Conservation (phyloP, 768 basidiomycete species). For the Myochromella boudieri region DNA sequence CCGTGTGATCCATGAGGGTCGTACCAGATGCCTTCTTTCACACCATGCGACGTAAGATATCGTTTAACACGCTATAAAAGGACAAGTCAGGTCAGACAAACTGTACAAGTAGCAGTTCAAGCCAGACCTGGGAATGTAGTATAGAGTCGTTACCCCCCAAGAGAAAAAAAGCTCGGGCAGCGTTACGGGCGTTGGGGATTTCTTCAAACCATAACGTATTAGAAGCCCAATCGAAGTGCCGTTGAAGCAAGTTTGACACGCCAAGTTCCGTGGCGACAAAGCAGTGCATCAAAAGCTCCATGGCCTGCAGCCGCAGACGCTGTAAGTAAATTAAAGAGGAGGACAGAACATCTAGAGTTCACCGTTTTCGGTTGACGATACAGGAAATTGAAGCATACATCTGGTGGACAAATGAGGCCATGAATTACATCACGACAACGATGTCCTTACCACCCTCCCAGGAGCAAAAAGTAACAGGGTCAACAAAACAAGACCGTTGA, state of each 20-base stretch:
- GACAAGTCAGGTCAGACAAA: not conserved
- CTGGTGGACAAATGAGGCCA: slow-evolving; percentile 31
- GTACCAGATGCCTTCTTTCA: slow-evolving; percentile 63
- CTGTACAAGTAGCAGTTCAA: not conserved
- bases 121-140: slow-evolving; percentile 63
- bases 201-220: slow-evolving; percentile 92
- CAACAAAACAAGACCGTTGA: slow-evolving; percentile 82
- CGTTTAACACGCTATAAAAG: slow-evolving; percentile 58
- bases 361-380: slow-evolving; percentile 71
- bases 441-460: slow-evolving; percentile 84
- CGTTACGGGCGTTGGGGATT: slow-evolving; percentile 76
- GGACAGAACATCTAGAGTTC: slow-evolving; percentile 23
- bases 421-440: not conserved
- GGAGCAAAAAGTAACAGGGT: slow-evolving; percentile 86
- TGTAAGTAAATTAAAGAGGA: slow-evolving; percentile 3
- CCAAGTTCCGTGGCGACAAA: slow-evolving; percentile 89
- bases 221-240: slow-evolving; percentile 83
- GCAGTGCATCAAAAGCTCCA: slow-evolving; percentile 82
- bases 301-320: slow-evolving; percentile 44
- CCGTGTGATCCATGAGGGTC: slow-evolving; percentile 66
- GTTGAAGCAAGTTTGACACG: slow-evolving; percentile 79
- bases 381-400: slow-evolving; percentile 90
- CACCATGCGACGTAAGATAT: slow-evolving; percentile 76
- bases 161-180: slow-evolving; percentile 66
- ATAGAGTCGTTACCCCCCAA: slow-evolving; percentile 85